Evolutionary conservation across 495 filamentous ascomycete genomes (phyloP).

Genomic region (Xylaria acuta): DNA sequence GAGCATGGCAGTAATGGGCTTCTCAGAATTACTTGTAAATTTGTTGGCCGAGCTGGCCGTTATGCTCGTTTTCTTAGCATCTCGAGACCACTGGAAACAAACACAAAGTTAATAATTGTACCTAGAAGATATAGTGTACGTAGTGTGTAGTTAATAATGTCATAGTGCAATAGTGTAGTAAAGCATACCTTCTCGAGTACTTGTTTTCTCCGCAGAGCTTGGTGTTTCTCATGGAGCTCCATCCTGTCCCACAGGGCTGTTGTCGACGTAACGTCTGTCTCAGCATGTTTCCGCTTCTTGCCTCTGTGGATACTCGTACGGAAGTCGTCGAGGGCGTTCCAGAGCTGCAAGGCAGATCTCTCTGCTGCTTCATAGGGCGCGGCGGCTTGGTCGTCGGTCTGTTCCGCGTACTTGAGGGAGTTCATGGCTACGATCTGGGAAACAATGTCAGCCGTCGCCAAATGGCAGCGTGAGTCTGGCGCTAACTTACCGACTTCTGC

Average conservation of each 20-base stretch:
- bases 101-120: neutral
- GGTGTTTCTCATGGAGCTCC: conserved; percentile 64
- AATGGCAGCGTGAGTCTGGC: neutral
- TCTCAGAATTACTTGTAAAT: conserved; percentile 39
- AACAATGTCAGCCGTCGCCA: neutral
- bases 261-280: conserved; percentile 58
- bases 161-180: neutral
- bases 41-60: conserved; percentile 39
- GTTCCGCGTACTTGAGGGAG: conserved; percentile 63
- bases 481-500: conserved; percentile 69
- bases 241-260: conserved; percentile 77
- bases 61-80: conserved; percentile 52
- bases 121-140: neutral
- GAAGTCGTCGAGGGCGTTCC: conserved; percentile 80
- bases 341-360: conserved; percentile 83
- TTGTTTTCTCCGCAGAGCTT: conserved; percentile 57
- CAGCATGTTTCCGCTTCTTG: conserved; percentile 63
- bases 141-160: neutral
- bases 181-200: conserved; percentile 53
- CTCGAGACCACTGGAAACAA: conserved; percentile 65
- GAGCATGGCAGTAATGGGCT: conserved; percentile 74
- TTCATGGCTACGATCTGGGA: conserved; percentile 73
- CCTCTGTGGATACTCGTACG: conserved; percentile 60
- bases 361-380: conserved; percentile 77
- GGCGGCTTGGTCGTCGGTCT: conserved; percentile 36